Percentiles rank a stretch among this genome's conserved stretches.
Evolutionary conservation across 75 land plant genomes (phyloP).

Genomic region (Ceratopteris richardii): DNA sequence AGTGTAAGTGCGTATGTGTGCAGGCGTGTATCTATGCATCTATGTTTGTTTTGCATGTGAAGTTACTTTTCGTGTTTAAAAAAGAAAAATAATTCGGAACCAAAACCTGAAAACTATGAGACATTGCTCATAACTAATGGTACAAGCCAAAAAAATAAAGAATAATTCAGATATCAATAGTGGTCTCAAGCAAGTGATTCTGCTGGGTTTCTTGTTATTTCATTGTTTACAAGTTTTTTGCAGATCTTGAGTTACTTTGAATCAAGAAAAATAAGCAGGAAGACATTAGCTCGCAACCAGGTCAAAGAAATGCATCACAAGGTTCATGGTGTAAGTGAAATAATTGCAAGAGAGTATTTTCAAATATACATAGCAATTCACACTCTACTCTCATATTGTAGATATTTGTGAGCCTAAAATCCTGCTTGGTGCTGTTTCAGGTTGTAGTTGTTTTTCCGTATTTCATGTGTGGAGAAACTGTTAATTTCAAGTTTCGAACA

Average conservation of each 20-base stretch:
- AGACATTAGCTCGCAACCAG: background rate
- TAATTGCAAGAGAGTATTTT: background rate
- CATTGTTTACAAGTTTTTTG: background rate
- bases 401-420: no score
- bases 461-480: constrained; percentile 38
- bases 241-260: background rate
- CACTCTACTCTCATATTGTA: no score
- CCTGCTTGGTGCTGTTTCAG: constrained; percentile 34
- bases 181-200: background rate
- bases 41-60: no score
- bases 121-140: no score
- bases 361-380: background rate
- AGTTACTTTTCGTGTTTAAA: no score
- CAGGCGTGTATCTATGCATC: no score
- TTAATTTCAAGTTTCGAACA: constrained; percentile 80
- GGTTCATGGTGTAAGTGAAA: background rate
- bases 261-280: background rate
- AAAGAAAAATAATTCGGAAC: no score
- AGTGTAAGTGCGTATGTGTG: no score
- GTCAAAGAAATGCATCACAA: background rate
- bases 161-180: background rate
- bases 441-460: constrained; percentile 75
- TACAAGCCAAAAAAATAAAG: no score
- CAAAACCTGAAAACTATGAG: no score
- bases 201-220: background rate